Evolutionary conservation across 2,329 filamentous ascomycete genomes (phyloP).

Genomic region (Colletotrichum spinosum): DNA sequence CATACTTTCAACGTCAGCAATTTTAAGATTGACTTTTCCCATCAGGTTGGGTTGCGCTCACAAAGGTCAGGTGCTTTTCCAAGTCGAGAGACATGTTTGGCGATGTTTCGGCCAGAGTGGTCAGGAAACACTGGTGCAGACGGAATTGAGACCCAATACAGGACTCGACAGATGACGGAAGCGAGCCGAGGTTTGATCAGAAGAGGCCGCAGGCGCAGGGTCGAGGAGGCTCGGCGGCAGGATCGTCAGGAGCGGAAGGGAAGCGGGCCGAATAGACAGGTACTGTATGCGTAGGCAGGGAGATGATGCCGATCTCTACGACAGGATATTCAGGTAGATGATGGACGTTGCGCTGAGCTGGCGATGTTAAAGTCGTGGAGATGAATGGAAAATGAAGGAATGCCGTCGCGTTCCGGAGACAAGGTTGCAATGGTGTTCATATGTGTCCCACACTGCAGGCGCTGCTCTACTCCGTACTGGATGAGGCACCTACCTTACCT

Average conservation of each 20-base stretch:
- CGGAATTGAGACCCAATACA: slow-evolving; percentile 24
- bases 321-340: slow-evolving; percentile 1
- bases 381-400: slow-evolving; percentile 36
- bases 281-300: neutral
- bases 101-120: neutral
- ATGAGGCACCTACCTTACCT: too few relatives aligned
- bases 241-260: slow-evolving; percentile 16
- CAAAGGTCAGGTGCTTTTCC: slow-evolving; percentile 85
- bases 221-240: slow-evolving; percentile 22
- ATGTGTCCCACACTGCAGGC: slow-evolving; percentile 32
- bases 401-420: slow-evolving; percentile 35
- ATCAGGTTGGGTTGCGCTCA: slow-evolving; percentile 56
- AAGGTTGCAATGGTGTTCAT: slow-evolving; percentile 38
- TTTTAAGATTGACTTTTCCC: neutral
- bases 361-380: slow-evolving; percentile 25
- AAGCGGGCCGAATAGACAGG: slow-evolving; percentile 2
- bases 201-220: slow-evolving; percentile 25
- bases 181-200: slow-evolving; percentile 35
- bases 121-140: neutral
- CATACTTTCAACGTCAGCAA: slow-evolving; percentile 69
- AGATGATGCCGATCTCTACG: slow-evolving; percentile 14
- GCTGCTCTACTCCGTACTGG: too few relatives aligned
- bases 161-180: slow-evolving; percentile 9
- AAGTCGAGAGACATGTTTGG: slow-evolving; percentile 76
- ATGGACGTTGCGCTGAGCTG: slow-evolving; percentile 17